A percentile compares a stretch with the other conserved stretches of the same genome.
Conservation (phyloP, 2,329 filamentous ascomycete genomes). For the Fusarium oxysporum region DNA sequence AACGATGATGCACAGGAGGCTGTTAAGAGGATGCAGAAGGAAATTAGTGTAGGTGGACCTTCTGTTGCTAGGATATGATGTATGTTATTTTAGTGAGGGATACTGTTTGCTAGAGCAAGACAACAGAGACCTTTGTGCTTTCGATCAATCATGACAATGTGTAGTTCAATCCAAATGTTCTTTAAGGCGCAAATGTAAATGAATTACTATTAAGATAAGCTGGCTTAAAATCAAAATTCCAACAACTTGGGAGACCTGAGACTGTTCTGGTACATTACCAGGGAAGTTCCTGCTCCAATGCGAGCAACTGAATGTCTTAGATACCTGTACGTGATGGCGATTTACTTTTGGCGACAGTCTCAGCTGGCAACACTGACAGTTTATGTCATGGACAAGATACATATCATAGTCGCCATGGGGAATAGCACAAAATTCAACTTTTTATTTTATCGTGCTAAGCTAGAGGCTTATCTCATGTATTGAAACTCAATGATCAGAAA, state of each 20-base stretch:
- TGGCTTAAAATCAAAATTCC: neutral
- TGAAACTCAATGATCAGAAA: neutral
- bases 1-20: neutral
- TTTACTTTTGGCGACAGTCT: too few relatives aligned
- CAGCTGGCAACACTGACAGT: neutral
- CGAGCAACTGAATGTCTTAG: too few relatives aligned
- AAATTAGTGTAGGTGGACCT: neutral
- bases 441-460: neutral
- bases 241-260: neutral
- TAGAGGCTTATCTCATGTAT: neutral
- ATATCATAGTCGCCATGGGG: neutral
- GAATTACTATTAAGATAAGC: too few relatives aligned
- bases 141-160: fast-evolving
- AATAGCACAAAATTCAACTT: too few relatives aligned
- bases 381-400: neutral
- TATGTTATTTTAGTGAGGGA: too few relatives aligned
- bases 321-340: too few relatives aligned
- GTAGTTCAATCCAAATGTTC: fast-evolving
- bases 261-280: fast-evolving
- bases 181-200: too few relatives aligned
- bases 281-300: neutral
- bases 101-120: fast-evolving
- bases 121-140: fast-evolving
- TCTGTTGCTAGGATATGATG: neutral
- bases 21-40: neutral